These are phyloP conservation scores for Populus ilicifolia DNA, from an alignment of 345 rosid species.

Conservation along the genomic window DNA sequence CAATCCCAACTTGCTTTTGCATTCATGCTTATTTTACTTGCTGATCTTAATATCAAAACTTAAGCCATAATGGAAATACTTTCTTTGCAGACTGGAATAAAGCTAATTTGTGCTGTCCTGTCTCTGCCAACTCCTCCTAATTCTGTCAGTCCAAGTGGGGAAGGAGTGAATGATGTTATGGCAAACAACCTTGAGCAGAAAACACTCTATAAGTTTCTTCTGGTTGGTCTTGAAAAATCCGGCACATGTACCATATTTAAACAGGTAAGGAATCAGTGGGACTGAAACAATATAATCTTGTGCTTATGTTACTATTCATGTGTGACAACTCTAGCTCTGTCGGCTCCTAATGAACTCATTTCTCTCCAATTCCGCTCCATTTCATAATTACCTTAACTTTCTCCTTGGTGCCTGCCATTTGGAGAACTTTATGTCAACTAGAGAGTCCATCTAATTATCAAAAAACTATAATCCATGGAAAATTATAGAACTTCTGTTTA, in stretches of 20 bases:
- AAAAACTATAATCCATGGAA: neutral
- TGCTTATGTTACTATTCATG: neutral
- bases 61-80: conserved; percentile 1
- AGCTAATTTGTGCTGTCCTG: conserved; percentile 38
- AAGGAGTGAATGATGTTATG: conserved; percentile 17
- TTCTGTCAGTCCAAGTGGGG: conserved; percentile 22
- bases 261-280: conserved; percentile 44
- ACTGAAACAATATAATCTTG: neutral
- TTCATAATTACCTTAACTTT: neutral
- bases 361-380: neutral
- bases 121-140: conserved; percentile 66
- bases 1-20: conserved; percentile 5
- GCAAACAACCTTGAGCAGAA: conserved; percentile 20
- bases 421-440: neutral
- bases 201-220: conserved; percentile 50
- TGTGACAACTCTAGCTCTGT: neutral
- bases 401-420: neutral
- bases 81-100: conserved; percentile 44
- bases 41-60: conserved; percentile 10
- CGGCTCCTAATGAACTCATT: neutral
- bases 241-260: conserved; percentile 85
- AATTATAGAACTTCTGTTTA: neutral
- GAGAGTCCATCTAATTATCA: neutral
- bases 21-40: conserved; percentile 1
- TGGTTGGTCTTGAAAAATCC: conserved; percentile 65